Percentiles rank a stretch among this genome's conserved stretches.
phyloP scores from a whole-genome alignment of 306 rosid species.

The Vigna unguiculata region DNA sequence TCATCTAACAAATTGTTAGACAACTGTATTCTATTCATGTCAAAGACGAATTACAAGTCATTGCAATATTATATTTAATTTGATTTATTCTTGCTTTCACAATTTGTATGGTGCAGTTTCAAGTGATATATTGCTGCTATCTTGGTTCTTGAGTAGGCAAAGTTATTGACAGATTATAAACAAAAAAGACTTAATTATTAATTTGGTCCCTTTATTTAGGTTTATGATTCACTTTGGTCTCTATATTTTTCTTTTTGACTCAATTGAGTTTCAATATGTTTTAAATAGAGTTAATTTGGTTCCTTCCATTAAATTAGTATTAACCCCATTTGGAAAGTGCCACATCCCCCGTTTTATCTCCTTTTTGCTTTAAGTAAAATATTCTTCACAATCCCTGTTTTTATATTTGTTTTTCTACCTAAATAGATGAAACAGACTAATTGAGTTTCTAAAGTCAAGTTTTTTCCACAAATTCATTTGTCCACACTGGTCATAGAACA shows the following conservation, averaged over 20 bases:
- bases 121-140: not conserved
- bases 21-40: not conserved
- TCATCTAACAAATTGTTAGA: conserved; percentile 21
- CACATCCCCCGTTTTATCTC: not conserved
- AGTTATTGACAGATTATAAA: conserved; percentile 14
- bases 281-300: no score
- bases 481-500: not conserved
- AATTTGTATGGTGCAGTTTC: not conserved
- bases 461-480: conserved; percentile 14
- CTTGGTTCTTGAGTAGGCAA: conserved; percentile 16
- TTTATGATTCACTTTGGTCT: no score
- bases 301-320: no score
- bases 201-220: no score
- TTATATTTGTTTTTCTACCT: conserved; percentile 8
- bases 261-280: no score
- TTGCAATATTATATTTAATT: not conserved
- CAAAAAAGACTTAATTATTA: not conserved
- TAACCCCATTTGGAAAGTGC: no score
- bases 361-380: not conserved
- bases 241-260: no score
- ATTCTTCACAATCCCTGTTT: conserved; percentile 23
- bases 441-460: conserved; percentile 29
- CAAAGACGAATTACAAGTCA: conserved; percentile 16
- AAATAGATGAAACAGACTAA: conserved; percentile 4
- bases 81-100: not conserved